A percentile compares a stretch with the other conserved stretches of the same genome.
These are phyloP conservation scores for Ustilago cynodontis DNA, from an alignment of 1,284 basidiomycete species.

Conservation along the genomic window DNA sequence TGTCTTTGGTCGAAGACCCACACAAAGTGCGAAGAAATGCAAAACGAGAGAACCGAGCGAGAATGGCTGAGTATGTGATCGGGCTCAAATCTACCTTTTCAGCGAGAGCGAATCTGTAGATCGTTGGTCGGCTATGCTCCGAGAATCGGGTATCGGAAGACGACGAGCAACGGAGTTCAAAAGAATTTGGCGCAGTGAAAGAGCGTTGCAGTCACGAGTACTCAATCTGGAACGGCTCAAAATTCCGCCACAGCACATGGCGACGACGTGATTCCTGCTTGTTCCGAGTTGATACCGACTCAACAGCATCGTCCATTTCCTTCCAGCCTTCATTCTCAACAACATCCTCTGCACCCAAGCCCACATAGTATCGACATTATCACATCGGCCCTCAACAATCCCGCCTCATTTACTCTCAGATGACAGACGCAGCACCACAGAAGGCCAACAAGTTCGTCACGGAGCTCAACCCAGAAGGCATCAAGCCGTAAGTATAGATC, in stretches of 20 bases:
- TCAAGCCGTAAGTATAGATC: slow-evolving; percentile 84
- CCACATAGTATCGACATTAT: not conserved
- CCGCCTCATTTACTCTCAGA: slow-evolving; percentile 17
- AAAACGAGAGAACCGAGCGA: slow-evolving; percentile 5
- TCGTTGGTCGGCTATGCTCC: not conserved
- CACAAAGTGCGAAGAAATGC: slow-evolving; percentile 22
- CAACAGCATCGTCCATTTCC: not conserved
- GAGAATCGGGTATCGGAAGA: not conserved
- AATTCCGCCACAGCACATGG: slow-evolving; percentile 31
- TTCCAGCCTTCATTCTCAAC: not conserved
- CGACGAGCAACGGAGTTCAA: not conserved
- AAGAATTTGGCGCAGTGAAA: slow-evolving; percentile 4
- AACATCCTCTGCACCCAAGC: too few species aligned
- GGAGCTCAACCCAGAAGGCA: slow-evolving; percentile 82
- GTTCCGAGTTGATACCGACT: slow-evolving; percentile 1
- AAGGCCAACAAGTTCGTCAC: slow-evolving; percentile 60
- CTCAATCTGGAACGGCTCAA: not conserved
- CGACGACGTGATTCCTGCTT: slow-evolving; percentile 37
- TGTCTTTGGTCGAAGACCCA: slow-evolving; percentile 12
- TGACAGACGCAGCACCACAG: slow-evolving; percentile 41
- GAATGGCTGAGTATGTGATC: slow-evolving; percentile 23
- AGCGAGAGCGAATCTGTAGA: not conserved
- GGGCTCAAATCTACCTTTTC: slow-evolving; percentile 12
- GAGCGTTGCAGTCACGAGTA: not conserved
- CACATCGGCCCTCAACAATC: not conserved